These are phyloP conservation scores for Cymbidium sinense DNA, from an alignment of 106 monocot species.

Conservation along the genomic window DNA sequence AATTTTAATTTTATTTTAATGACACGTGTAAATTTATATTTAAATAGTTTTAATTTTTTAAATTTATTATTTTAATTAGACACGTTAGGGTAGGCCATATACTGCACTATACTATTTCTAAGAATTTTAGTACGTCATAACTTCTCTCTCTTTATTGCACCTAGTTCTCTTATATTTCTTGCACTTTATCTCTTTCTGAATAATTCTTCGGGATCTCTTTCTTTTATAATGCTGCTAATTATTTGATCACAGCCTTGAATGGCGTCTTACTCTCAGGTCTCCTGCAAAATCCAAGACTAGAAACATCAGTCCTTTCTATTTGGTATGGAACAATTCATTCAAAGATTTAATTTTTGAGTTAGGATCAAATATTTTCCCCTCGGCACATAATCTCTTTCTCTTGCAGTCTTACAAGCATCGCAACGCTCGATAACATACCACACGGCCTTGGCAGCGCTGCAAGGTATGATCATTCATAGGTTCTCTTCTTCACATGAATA, in stretches of 20 bases:
- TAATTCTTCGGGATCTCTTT: not conserved
- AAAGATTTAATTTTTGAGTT: too few species aligned
- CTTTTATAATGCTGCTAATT: too few species aligned
- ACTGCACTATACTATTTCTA: too few species aligned
- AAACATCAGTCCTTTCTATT: conserved; percentile 61
- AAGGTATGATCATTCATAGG: conserved; percentile 8
- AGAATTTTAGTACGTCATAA: too few species aligned
- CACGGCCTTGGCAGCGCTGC: conserved; percentile 32
- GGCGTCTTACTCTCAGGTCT: conserved; percentile 47
- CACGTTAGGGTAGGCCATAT: too few species aligned
- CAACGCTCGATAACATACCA: conserved; percentile 16
- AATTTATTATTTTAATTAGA: too few species aligned
- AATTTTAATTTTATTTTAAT: too few species aligned
- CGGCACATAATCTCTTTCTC: not conserved
- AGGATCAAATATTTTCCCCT: not conserved
- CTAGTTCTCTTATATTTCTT: not conserved
- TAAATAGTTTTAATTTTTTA: too few species aligned
- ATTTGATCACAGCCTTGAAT: conserved; percentile 34
- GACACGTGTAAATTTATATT: too few species aligned
- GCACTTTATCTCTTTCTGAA: not conserved
- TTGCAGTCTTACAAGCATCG: conserved; percentile 12
- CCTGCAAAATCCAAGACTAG: conserved; percentile 53
- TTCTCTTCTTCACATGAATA: not conserved
- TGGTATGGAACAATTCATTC: conserved; percentile 22
- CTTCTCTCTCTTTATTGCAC: not conserved